These are phyloP conservation scores for Musa troglodytarum DNA, from an alignment of 176 grass and related monocot species.

Conservation along the genomic window DNA sequence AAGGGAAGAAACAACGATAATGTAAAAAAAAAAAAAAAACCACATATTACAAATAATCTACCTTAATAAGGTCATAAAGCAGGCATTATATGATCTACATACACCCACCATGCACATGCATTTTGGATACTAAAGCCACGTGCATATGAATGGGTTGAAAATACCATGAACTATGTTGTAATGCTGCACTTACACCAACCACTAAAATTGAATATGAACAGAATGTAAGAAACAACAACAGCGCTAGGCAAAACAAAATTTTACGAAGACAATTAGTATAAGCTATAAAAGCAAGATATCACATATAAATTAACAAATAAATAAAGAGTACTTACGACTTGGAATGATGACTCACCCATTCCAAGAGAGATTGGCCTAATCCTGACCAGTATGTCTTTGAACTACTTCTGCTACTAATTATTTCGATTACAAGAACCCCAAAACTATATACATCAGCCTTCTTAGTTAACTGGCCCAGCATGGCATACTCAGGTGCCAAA, in stretches of 20 bases:
- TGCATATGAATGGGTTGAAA: conserved; percentile 2
- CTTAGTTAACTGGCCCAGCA: conserved; percentile 11
- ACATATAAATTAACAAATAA: neutral
- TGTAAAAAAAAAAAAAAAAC: no score
- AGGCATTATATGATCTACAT: no score
- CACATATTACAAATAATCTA: no score
- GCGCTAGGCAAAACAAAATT: no score
- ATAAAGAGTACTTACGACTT: neutral
- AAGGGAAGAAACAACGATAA: neutral
- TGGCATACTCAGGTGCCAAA: conserved; percentile 14
- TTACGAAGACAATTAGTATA: neutral
- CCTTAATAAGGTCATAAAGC: no score
- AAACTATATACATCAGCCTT: conserved; percentile 19
- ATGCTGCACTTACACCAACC: no score
- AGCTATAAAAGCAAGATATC: neutral
- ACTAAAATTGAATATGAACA: no score
- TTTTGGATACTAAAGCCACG: neutral
- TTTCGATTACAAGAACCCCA: conserved; percentile 11
- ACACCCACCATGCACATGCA: neutral
- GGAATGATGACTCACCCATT: neutral
- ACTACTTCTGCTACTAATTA: conserved; percentile 14
- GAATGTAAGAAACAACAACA: no score
- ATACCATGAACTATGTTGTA: neutral
- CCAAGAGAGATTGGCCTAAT: neutral
- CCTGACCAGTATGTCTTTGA: conserved; percentile 12